These are phyloP conservation scores for Botryobasidium botryosum DNA, from an alignment of 768 basidiomycete genomes.

Conservation along the genomic window DNA sequence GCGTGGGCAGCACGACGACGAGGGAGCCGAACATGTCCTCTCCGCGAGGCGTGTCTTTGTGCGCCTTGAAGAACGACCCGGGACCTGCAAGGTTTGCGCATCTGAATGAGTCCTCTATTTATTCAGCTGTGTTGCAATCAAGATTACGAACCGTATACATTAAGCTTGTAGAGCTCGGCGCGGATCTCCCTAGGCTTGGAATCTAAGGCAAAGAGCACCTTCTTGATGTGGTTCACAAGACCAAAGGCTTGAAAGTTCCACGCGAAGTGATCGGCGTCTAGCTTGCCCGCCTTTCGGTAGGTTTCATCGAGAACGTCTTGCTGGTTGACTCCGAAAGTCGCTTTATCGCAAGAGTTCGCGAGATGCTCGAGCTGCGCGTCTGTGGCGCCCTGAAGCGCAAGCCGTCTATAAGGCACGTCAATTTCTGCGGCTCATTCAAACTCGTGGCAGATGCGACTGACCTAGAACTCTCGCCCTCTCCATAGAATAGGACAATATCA, in stretches of 20 bases:
- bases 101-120: neutral
- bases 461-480: too few species aligned
- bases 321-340: neutral
- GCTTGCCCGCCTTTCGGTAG: neutral
- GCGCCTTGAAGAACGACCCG: neutral
- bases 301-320: neutral
- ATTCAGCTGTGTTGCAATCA: neutral
- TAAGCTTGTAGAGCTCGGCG: neutral
- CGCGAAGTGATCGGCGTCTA: neutral
- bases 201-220: too few species aligned
- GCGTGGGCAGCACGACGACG: neutral
- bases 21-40: neutral
- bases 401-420: too few species aligned
- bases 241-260: too few species aligned
- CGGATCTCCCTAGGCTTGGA: neutral
- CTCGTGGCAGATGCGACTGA: too few species aligned
- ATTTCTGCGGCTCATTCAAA: too few species aligned
- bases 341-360: neutral
- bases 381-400: too few species aligned
- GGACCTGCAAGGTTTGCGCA: neutral
- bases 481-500: too few species aligned
- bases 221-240: too few species aligned
- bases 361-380: neutral
- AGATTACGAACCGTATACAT: too few species aligned
- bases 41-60: neutral